phyloP scores from a whole-genome alignment of 208 protist species.

The Perkinsela sp. region DNA sequence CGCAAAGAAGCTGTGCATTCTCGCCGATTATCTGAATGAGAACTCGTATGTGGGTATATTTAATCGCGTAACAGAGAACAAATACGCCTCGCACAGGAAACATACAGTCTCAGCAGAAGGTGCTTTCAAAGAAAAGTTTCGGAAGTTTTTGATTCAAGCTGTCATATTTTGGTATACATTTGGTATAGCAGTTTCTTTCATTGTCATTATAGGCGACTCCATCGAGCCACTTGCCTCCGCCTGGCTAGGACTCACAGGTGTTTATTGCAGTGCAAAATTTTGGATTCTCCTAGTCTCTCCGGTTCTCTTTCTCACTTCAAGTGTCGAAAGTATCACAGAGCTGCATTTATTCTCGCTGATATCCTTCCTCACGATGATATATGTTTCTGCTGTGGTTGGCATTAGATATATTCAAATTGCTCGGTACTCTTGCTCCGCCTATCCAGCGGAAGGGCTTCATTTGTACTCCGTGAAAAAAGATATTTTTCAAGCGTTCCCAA shows the following conservation, averaged over 20 bases:
- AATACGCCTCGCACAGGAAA: not conserved
- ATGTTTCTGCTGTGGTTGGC: conserved; percentile 20
- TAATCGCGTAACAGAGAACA: conserved; percentile 3
- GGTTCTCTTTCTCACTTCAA: conserved; percentile 29
- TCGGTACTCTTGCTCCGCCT: not conserved
- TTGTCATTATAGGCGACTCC: conserved; percentile 4
- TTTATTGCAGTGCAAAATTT: conserved; percentile 2
- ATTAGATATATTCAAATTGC: conserved; percentile 10
- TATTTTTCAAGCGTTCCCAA: conserved; percentile 8
- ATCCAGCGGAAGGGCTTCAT: not conserved
- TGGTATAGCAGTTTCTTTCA: conserved; percentile 4
- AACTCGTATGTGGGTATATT: not conserved
- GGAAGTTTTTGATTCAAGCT: conserved; percentile 1
- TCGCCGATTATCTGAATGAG: conserved; percentile 2
- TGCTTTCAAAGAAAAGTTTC: not conserved
- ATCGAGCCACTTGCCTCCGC: conserved; percentile 3
- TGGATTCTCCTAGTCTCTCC: conserved; percentile 19
- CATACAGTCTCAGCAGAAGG: not conserved
- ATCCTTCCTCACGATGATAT: conserved; percentile 43
- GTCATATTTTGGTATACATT: conserved; percentile 8
- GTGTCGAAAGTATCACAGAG: conserved; percentile 32
- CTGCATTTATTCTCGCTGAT: conserved; percentile 46
- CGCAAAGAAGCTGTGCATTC: conserved; percentile 5
- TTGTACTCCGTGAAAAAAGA: not conserved
- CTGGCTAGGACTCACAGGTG: conserved; percentile 2